A percentile compares a stretch with the other conserved stretches of the same genome.
These are phyloP conservation scores for Primulina huaijiensis DNA, from an alignment of 257 asterid genomes.

Conservation along the genomic window DNA sequence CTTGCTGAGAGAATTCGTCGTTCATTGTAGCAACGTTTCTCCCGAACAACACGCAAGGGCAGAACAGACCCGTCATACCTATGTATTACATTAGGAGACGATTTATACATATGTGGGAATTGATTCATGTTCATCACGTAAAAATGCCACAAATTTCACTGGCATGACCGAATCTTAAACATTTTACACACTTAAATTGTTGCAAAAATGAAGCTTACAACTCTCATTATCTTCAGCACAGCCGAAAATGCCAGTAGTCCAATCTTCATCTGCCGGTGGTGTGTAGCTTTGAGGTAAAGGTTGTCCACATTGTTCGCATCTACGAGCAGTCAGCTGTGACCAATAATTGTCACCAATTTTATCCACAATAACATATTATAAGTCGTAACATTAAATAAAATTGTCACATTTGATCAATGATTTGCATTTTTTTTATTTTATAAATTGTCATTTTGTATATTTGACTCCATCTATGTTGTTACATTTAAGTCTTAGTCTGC, in stretches of 20 bases:
- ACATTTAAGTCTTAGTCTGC: too few species aligned
- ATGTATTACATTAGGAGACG: not conserved
- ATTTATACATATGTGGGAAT: not conserved
- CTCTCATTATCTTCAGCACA: constrained; percentile 64
- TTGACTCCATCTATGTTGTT: too few species aligned
- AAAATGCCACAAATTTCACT: not conserved
- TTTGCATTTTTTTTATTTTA: too few species aligned
- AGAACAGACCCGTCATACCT: constrained; percentile 63
- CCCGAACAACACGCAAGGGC: constrained; percentile 73
- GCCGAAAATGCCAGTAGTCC: constrained; percentile 72
- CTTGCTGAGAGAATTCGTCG: constrained; percentile 47
- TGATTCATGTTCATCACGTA: constrained; percentile 6
- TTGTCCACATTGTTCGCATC: constrained; percentile 76
- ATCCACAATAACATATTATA: not conserved
- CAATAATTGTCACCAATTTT: constrained; percentile 9
- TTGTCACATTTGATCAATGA: too few species aligned
- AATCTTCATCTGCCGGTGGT: constrained; percentile 75
- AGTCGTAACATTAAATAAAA: too few species aligned
- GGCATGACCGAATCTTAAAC: too few species aligned
- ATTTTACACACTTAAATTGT: too few species aligned
- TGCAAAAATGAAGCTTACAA: constrained; percentile 35
- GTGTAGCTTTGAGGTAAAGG: constrained; percentile 55
- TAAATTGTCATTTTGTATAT: too few species aligned
- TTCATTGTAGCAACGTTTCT: constrained; percentile 59
- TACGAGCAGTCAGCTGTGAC: constrained; percentile 53